phyloP scores from a whole-genome alignment of 176 grass and related monocot species.

The Hyparrhenia diplandra region DNA sequence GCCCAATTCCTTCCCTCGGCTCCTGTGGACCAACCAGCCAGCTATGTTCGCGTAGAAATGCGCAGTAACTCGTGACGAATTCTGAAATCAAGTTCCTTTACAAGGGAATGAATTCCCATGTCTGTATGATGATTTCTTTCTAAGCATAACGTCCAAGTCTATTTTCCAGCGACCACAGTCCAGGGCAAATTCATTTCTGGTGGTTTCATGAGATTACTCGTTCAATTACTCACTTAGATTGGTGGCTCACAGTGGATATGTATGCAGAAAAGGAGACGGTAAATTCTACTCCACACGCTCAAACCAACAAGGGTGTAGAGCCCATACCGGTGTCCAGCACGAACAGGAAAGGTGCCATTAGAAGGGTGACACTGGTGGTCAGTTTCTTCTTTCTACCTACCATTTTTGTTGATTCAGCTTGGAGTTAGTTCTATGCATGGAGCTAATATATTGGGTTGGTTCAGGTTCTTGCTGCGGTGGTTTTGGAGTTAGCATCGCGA shows the following conservation, averaged over 20 bases:
- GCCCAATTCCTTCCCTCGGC: too few species aligned
- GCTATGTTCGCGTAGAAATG: background rate
- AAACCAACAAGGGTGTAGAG: background rate
- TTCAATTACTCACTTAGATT: background rate
- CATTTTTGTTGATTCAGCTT: background rate
- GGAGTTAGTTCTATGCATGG: too few species aligned
- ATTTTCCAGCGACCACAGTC: too few species aligned
- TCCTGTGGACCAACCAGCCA: too few species aligned
- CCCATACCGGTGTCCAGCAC: background rate
- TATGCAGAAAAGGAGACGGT: slow-evolving; percentile 13
- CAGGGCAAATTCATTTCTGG: background rate
- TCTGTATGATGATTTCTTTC: background rate
- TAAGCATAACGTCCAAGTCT: too few species aligned
- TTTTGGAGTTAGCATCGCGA: slow-evolving; percentile 70
- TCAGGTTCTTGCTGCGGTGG: slow-evolving; percentile 63
- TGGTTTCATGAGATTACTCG: background rate
- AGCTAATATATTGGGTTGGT: slow-evolving; percentile 15
- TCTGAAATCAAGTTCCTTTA: background rate
- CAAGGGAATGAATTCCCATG: background rate
- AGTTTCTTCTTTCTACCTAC: background rate
- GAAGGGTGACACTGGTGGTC: slow-evolving; percentile 52
- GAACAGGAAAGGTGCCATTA: slow-evolving; percentile 25
- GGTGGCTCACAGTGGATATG: background rate
- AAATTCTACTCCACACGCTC: background rate
- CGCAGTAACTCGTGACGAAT: background rate